Base-by-base conservation (phyloP, 805 yeast species). In the Clavispora fructus region DNA sequence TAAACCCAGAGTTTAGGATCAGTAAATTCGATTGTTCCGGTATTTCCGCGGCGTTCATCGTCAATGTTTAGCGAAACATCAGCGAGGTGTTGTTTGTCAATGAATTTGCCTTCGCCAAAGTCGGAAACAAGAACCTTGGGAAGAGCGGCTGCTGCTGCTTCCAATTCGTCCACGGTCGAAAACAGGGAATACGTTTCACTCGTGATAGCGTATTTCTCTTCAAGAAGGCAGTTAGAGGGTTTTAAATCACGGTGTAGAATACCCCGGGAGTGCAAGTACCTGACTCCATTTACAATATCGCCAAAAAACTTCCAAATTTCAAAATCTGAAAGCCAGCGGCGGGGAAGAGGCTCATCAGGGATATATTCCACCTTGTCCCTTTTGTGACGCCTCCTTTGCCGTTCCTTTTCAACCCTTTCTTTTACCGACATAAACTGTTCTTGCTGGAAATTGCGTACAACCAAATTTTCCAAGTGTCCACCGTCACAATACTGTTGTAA, bases 401-500 rank as follows among this genome's bases (percentile, higher is more conserved):
- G 51, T 44, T 67, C 72, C 42, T 39, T 30, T 7, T 57, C 58
- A 7, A 67, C 51, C 42, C 54, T 57, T 10, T 68, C 70, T 40
- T 59, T 58, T 51, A 53, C 44, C n/a, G 64, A 45, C 52, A 62
- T 46, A 23, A 46, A 43, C 37, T 53, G 49, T 13, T 63, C 63
- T 7, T 49, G 46, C 33, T 52, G 54, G 44, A 62, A 69, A 35
- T 60, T 56, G 7, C 47, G 32, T n/a, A 42, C 23, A 7, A 69
- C 55, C 52, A 84, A 74, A 44, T 82, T 86, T 56, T 90, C 96
- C 46, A 90, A 64, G 37, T 88, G 88, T 0, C 96, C 97, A 13
- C 96, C 96, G 42, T 80, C 84, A 59, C 96, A 90, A 60, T 85
- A 90, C 59, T 90, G 96, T 62, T 87, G 92, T 12, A 90, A 67